phyloP scores from a whole-genome alignment of 1,139 yeast species.

The Saccharomycopsis crataegensis region DNA sequence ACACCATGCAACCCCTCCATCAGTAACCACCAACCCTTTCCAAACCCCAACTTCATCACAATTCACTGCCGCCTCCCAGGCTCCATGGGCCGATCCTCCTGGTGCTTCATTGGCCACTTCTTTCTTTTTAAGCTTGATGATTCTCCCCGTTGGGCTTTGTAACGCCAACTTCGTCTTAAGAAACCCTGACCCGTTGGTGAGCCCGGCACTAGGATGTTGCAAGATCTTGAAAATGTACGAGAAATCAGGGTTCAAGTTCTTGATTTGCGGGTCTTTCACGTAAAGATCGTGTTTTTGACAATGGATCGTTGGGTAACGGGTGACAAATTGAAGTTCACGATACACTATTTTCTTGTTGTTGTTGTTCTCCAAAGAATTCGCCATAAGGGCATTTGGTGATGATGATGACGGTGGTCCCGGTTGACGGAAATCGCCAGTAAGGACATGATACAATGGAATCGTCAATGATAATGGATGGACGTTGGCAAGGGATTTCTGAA shows the following conservation, averaged over 20 bases:
- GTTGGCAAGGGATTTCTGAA: slow-evolving; percentile 50
- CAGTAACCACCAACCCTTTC: slow-evolving; percentile 77
- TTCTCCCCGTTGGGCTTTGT: slow-evolving; percentile 79
- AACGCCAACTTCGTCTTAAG: slow-evolving; percentile 52
- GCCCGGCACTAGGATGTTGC: slow-evolving; percentile 58
- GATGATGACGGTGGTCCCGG: too few species aligned
- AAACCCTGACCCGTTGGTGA: slow-evolving; percentile 35
- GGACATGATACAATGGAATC: slow-evolving; percentile 64
- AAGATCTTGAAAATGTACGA: slow-evolving; percentile 57
- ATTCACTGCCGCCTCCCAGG: slow-evolving; percentile 51
- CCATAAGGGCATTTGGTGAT: too few species aligned
- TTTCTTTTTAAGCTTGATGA: slow-evolving; percentile 48
- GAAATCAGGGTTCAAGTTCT: slow-evolving; percentile 46
- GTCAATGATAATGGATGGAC: slow-evolving; percentile 69
- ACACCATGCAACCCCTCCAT: slow-evolving; percentile 77
- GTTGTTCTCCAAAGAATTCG: too few species aligned
- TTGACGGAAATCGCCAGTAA: not conserved
- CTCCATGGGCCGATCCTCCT: slow-evolving; percentile 6
- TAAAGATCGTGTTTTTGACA: slow-evolving; percentile 70
- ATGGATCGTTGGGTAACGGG: slow-evolving; percentile 64
- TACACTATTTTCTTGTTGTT: slow-evolving; percentile 24
- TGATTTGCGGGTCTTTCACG: slow-evolving; percentile 77
- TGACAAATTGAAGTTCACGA: slow-evolving; percentile 53
- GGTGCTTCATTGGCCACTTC: slow-evolving; percentile 30
- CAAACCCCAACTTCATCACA: slow-evolving; percentile 72